These are phyloP conservation scores for Letharia lupina DNA, from an alignment of 495 filamentous ascomycete genomes.

Conservation along the genomic window DNA sequence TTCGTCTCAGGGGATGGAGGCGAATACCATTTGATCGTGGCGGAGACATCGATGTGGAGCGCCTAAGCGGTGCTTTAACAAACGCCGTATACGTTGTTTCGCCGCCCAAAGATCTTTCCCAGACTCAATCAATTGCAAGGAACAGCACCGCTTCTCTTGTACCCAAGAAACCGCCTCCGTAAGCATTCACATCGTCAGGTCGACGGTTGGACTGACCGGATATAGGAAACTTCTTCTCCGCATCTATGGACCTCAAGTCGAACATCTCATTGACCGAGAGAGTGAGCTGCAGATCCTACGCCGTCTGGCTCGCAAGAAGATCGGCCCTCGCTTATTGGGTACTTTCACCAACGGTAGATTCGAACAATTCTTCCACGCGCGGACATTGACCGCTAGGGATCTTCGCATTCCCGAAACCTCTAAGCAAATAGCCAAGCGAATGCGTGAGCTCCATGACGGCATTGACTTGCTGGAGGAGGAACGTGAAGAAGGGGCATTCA, in stretches of 20 bases:
- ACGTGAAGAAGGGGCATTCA: conserved; percentile 64
- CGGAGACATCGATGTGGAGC: conserved; percentile 65
- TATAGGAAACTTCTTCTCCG: conserved; percentile 73
- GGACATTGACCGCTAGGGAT: conserved; percentile 65
- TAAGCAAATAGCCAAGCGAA: conserved; percentile 93
- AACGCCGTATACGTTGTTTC: conserved; percentile 93
- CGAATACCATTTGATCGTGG: conserved; percentile 65
- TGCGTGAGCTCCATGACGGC: conserved; percentile 92
- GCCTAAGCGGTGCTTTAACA: conserved; percentile 87
- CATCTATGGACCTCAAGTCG: conserved; percentile 92
- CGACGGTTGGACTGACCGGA: conserved; percentile 17
- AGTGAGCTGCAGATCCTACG: conserved; percentile 81
- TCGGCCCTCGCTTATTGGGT: conserved; percentile 86
- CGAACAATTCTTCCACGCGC: conserved; percentile 83
- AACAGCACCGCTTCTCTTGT: conserved; percentile 31
- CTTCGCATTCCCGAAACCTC: conserved; percentile 75
- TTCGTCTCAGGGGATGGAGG: conserved; percentile 84
- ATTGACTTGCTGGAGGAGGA: conserved; percentile 77
- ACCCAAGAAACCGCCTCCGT: conserved; percentile 48
- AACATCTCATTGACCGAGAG: conserved; percentile 90
- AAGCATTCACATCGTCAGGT: conserved; percentile 25
- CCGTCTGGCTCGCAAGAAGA: conserved; percentile 80
- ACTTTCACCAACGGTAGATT: conserved; percentile 96
- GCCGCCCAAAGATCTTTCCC: conserved; percentile 55
- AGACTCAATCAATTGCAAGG: conserved; percentile 29